phyloP scores from a whole-genome alignment of 2,329 filamentous ascomycete genomes.

The Scedosporium boydii region DNA sequence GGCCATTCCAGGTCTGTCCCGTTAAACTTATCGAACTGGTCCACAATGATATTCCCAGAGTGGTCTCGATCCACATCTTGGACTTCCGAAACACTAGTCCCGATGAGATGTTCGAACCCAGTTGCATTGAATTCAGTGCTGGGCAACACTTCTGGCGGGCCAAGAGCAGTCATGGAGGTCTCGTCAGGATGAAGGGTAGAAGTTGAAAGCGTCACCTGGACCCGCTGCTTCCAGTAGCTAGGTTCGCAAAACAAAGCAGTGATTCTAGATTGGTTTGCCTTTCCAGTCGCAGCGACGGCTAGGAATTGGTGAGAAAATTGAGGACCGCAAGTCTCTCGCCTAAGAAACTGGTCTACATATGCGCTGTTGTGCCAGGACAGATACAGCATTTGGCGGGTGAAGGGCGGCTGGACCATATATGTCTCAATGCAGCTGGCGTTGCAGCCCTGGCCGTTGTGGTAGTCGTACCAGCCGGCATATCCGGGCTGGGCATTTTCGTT shows the following conservation, averaged over 20 bases:
- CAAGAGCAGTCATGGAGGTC: slow-evolving; percentile 2
- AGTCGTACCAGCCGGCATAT: slow-evolving; percentile 12
- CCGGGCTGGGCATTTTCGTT: background rate
- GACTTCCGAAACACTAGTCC: slow-evolving; percentile 14
- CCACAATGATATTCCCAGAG: slow-evolving; percentile 14
- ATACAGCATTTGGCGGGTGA: slow-evolving; percentile 22
- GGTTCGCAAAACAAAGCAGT: slow-evolving; percentile 33
- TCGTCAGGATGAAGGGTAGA: slow-evolving; percentile 9
- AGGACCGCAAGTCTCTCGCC: slow-evolving; percentile 19
- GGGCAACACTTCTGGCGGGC: slow-evolving; percentile 8
- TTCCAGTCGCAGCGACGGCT: slow-evolving; percentile 14
- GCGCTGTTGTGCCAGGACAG: slow-evolving; percentile 30
- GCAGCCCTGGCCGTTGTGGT: slow-evolving; percentile 28
- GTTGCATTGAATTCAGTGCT: slow-evolving; percentile 22
- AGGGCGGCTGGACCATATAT: slow-evolving; percentile 11
- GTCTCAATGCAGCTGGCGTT: slow-evolving; percentile 14
- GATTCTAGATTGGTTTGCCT: slow-evolving; percentile 6
- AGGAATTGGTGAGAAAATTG: slow-evolving; percentile 28
- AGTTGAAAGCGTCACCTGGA: slow-evolving; percentile 26
- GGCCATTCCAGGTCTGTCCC: slow-evolving; percentile 11
- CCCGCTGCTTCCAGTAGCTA: slow-evolving; percentile 34
- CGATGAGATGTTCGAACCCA: slow-evolving; percentile 23
- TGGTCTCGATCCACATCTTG: slow-evolving; percentile 12
- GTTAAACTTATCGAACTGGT: slow-evolving; percentile 15
- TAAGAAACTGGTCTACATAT: slow-evolving; percentile 21